Base-by-base conservation (phyloP, 441 rosid genomes). In the Pelargonium exstipulatum region DNA sequence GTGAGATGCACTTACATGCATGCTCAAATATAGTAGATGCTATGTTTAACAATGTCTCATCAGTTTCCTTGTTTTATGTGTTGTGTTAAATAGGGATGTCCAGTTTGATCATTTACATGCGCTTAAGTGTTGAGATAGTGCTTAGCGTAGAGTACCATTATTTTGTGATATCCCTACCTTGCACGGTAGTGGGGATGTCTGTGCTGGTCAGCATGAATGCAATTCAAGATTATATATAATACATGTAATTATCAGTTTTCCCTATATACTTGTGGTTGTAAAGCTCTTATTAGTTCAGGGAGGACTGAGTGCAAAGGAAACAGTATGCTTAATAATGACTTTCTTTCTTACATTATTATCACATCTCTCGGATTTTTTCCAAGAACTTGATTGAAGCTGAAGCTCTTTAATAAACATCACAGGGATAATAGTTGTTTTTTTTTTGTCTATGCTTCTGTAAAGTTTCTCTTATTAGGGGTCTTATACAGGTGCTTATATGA, bases 401-500 rank as follows among this genome's bases (percentile, higher is more conserved):
- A 12, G 26, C 49, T 57, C 49, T 40, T 16, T 45, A 24, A 49
- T 57, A n/a, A 16, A 17, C 17, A 24, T 17, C 62, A 57, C 62
- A 57, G 62, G 2, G 62, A 57, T 40, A 5, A 40, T 40, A 5
- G 45, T 40, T 4, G 9, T 2, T 40, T 40, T 40, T 40, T 5
- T 40, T 5, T 40, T 1, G 6, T 62, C 10, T 70, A 45, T 64
- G 42, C 16, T 49, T 74, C 55, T 48, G 3, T 14, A 18, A 65
- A 24, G 26, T 69, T 45, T 63, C 48, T 3, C 16, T 8, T 58
- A 7, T 65, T 64, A 62, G 37, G 0, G 48, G 13, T 60, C 9
- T 14, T 43, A 62, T 53, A 10, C 40, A 20, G 32, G 17, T 53
- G 62, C 51, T 43, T 40, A 14, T 68, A 73, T 77, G 64, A 70